Conservation (phyloP, 2,329 filamentous ascomycete genomes). For the Bipolaris sorokiniana region DNA sequence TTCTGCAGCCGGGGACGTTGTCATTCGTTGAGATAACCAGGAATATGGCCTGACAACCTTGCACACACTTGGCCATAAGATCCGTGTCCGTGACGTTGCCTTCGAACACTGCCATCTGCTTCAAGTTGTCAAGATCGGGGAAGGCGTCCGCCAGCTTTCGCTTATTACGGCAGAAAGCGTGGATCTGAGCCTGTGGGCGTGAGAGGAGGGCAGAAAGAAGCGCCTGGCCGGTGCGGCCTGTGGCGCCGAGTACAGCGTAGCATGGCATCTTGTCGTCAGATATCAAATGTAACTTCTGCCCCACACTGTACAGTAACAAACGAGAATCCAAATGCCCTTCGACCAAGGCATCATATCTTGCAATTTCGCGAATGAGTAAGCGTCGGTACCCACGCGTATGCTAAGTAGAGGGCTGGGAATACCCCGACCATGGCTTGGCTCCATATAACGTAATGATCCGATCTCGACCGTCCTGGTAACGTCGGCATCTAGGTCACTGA, state of each 20-base stretch:
- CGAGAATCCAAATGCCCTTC: no score
- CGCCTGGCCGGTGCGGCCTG: constrained; percentile 17
- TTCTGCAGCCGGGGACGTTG: constrained; percentile 53
- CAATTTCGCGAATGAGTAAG: no score
- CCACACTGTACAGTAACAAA: no score
- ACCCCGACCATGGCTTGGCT: no score
- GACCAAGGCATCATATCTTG: no score
- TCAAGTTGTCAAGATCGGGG: constrained; percentile 1
- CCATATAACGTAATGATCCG: no score
- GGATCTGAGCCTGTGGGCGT: constrained; percentile 6
- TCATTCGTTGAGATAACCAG: constrained; percentile 50
- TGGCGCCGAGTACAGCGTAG: constrained; percentile 21
- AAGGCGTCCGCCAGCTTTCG: constrained; percentile 9
- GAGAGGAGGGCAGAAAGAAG: constrained; percentile 13
- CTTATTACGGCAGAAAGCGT: constrained; percentile 20
- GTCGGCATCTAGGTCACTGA: no score
- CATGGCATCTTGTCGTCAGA: constrained; percentile 5
- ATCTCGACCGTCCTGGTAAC: no score
- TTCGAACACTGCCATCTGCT: constrained; percentile 49
- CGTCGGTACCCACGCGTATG: no score
- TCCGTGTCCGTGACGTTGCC: constrained; percentile 52
- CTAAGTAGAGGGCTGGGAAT: no score
- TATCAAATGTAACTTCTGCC: no score
- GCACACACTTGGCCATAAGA: constrained; percentile 49
- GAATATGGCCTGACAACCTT: constrained; percentile 49